A percentile compares a stretch with the other conserved stretches of the same genome.
phyloP scores from a whole-genome alignment of 208 protist genomes.

The Crithidia fasciculata region DNA sequence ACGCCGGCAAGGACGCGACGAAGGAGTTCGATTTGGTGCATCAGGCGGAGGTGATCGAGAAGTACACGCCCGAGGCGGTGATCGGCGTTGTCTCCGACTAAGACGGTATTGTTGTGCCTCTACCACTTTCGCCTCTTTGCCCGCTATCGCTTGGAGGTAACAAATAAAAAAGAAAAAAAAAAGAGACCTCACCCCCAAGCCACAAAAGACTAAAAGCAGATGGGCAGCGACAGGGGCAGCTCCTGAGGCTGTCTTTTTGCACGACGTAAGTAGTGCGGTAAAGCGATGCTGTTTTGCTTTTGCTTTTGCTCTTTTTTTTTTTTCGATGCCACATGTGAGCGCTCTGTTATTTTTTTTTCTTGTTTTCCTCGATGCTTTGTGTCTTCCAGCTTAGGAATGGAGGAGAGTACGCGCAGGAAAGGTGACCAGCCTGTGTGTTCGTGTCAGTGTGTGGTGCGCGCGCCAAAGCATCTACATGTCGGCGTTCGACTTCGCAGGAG shows the following conservation, averaged over 20 bases:
- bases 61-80: slow-evolving; percentile 55
- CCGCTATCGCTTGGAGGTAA: too few species aligned
- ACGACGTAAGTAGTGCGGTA: too few species aligned
- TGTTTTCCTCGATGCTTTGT: slow-evolving; percentile 13
- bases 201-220: too few species aligned
- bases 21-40: slow-evolving; percentile 64
- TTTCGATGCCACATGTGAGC: background rate
- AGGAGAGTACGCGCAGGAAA: background rate
- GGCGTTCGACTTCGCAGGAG: too few species aligned
- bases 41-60: slow-evolving; percentile 53
- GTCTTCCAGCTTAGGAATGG: background rate
- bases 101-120: too few species aligned
- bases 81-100: slow-evolving; percentile 50
- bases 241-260: too few species aligned
- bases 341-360: slow-evolving; percentile 19
- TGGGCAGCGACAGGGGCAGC: too few species aligned
- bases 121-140: too few species aligned
- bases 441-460: too few species aligned
- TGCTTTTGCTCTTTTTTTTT: background rate
- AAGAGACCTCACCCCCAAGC: background rate
- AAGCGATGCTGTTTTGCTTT: background rate
- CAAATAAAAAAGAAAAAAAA: background rate
- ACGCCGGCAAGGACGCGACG: slow-evolving; percentile 69
- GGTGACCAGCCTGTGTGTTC: too few species aligned
- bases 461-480: too few species aligned